phyloP scores from a whole-genome alignment of 495 filamentous ascomycete genomes.

The Tuber brumale region DNA sequence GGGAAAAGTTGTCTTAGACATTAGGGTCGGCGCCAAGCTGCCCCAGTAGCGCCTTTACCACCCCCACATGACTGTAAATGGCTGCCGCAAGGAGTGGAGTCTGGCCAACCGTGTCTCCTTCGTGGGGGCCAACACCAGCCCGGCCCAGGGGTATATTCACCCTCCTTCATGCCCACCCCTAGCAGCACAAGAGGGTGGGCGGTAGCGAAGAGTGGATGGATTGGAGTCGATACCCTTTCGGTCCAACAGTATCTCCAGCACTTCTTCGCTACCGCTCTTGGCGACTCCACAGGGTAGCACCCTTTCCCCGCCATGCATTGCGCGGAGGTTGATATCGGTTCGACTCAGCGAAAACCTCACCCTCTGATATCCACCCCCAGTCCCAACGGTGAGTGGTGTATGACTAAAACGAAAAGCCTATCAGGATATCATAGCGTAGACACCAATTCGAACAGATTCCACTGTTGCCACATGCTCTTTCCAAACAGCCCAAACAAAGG shows the following conservation, averaged over 20 bases:
- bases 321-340: neutral
- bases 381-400: neutral
- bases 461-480: neutral
- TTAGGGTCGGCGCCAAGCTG: neutral
- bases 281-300: too few relatives aligned
- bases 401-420: neutral
- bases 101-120: neutral
- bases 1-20: neutral
- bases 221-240: neutral
- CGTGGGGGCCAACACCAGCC: neutral
- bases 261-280: neutral
- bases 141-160: neutral
- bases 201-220: neutral
- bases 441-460: neutral
- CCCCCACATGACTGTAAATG: too few relatives aligned
- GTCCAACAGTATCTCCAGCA: neutral
- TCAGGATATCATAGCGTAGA: neutral
- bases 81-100: neutral
- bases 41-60: neutral
- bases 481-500: neutral
- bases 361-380: neutral
- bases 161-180: neutral
- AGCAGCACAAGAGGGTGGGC: neutral
- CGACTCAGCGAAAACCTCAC: neutral
- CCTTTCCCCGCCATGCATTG: neutral